These are phyloP conservation scores for Aspergillus chevalieri DNA, from an alignment of 2,329 filamentous ascomycete species.

Conservation along the genomic window DNA sequence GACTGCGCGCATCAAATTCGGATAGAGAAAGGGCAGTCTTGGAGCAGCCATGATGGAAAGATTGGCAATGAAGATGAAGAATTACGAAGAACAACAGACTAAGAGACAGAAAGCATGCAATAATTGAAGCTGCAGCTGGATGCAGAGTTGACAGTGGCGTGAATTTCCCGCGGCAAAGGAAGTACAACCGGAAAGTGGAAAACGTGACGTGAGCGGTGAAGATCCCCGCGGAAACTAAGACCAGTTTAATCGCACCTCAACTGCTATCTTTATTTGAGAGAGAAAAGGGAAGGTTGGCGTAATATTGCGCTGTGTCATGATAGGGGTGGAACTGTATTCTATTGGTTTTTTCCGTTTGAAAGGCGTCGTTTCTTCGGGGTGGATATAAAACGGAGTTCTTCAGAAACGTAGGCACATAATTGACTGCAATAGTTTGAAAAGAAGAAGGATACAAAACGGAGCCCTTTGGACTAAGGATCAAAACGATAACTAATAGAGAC, in stretches of 20 bases:
- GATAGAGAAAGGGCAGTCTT: constrained; percentile 63
- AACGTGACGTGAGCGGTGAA: constrained; percentile 23
- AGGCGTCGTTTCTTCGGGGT: too few relatives aligned
- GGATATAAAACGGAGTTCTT: too few relatives aligned
- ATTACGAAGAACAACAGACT: constrained; percentile 4
- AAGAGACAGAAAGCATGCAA: constrained; percentile 3
- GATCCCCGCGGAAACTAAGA: constrained; percentile 9
- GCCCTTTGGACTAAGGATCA: too few relatives aligned
- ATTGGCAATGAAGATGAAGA: constrained; percentile 6
- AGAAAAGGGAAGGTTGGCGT: too few relatives aligned
- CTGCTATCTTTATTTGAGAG: too few relatives aligned
- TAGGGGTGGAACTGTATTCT: too few relatives aligned
- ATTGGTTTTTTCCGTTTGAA: too few relatives aligned
- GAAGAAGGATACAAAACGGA: too few relatives aligned
- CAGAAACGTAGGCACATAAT: too few relatives aligned
- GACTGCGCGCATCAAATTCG: constrained; percentile 56
- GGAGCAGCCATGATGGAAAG: constrained; percentile 51
- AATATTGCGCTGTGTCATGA: too few relatives aligned
- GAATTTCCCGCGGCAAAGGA: constrained; percentile 20
- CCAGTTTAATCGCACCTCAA: neutral
- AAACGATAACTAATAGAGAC: too few relatives aligned
- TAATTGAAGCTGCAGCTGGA: neutral
- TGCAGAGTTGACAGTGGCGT: neutral
- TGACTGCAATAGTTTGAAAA: too few relatives aligned
- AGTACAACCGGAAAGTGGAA: constrained; percentile 7